Percentiles rank a stretch among this genome's conserved stretches.
Evolutionary conservation across 345 rosid species (phyloP).

Genomic region (Pistacia vera): DNA sequence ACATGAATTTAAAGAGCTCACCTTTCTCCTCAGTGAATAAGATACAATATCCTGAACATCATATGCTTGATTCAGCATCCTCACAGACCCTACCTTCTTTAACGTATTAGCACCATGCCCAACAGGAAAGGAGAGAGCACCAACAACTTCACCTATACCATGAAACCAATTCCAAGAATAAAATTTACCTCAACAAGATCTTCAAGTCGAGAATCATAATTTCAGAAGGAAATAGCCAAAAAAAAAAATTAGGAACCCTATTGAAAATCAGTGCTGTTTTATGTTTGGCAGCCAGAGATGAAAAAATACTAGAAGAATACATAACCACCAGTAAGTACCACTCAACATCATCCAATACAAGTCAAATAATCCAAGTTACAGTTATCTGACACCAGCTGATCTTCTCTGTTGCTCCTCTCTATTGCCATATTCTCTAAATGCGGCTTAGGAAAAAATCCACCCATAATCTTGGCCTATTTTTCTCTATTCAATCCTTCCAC

Average conservation of each 20-base stretch:
- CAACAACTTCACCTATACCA: constrained; percentile 88
- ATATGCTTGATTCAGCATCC: constrained; percentile 64
- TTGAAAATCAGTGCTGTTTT: neutral
- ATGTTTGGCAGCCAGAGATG: neutral
- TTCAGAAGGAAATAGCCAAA: neutral
- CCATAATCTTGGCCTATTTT: neutral
- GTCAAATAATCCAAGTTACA: neutral
- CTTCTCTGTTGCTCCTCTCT: neutral
- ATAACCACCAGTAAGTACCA: neutral
- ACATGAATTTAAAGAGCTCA: constrained; percentile 32
- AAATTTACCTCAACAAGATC: neutral
- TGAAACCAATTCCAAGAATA: constrained; percentile 12
- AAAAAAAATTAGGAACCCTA: neutral
- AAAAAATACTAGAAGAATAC: neutral
- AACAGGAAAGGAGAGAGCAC: constrained; percentile 85
- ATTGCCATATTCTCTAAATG: neutral
- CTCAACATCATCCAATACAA: neutral
- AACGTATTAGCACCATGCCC: constrained; percentile 61
- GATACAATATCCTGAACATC: constrained; percentile 54
- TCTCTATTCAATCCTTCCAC: neutral
- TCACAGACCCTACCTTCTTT: constrained; percentile 78
- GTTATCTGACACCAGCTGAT: neutral
- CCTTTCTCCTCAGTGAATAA: constrained; percentile 75
- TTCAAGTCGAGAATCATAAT: neutral
- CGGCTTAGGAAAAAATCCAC: neutral